Percentiles rank a stretch among this genome's conserved stretches.
phyloP scores from a whole-genome alignment of 768 basidiomycete species.

The Collybia sp. region DNA sequence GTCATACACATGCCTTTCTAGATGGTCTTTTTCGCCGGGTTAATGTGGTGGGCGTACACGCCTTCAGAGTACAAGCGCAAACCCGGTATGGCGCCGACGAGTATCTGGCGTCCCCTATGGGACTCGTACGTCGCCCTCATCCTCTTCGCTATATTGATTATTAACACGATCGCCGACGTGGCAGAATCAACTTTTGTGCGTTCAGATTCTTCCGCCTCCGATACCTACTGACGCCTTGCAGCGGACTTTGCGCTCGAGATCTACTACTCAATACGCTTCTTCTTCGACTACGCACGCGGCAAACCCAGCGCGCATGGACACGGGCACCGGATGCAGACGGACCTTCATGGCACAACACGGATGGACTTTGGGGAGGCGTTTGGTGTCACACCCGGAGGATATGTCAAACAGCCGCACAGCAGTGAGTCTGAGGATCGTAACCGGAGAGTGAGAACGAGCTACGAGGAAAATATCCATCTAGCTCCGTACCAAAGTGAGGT shows the following conservation, averaged over 20 bases:
- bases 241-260: conserved; percentile 72
- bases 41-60: conserved; percentile 86
- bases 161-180: background rate
- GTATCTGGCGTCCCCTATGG: conserved; percentile 67
- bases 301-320: conserved; percentile 19
- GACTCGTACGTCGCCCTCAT: conserved; percentile 46
- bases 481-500: background rate
- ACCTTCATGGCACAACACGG: conserved; percentile 5
- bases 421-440: background rate
- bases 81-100: conserved; percentile 38
- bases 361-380: conserved; percentile 33
- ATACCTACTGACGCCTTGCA: conserved; percentile 13
- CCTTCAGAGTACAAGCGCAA: conserved; percentile 58
- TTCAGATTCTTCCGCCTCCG: background rate
- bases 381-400: conserved; percentile 16
- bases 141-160: conserved; percentile 8
- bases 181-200: conserved; percentile 30
- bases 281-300: conserved; percentile 33
- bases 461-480: background rate
- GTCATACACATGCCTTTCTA: conserved; percentile 20
- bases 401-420: background rate
- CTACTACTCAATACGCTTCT: conserved; percentile 54
- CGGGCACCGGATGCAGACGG: conserved; percentile 5
- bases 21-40: conserved; percentile 78
- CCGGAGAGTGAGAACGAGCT: background rate